Conservation (phyloP, 805 yeast species). For the Wickerhamomyces sydowiorum region DNA sequence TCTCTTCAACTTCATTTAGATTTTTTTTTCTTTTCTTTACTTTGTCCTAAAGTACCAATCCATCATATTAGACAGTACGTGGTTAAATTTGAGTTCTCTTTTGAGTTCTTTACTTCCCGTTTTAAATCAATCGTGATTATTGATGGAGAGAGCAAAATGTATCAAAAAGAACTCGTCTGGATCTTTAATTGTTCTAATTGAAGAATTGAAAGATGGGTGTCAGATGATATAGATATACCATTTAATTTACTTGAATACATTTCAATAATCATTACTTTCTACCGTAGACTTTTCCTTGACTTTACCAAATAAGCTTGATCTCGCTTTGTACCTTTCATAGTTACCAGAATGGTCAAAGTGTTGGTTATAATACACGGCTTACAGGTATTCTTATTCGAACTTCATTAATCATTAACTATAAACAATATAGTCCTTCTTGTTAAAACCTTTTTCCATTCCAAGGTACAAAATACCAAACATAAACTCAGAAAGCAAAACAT, state of each 20-base stretch:
- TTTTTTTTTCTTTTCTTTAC: conserved; percentile 30
- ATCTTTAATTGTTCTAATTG: not conserved
- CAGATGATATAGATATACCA: conserved; percentile 22
- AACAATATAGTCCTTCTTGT: too few species aligned
- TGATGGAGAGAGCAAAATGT: conserved; percentile 17
- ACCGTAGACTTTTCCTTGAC: not conserved
- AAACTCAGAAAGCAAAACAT: too few species aligned
- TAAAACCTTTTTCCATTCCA: too few species aligned
- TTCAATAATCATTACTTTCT: not conserved
- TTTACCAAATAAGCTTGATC: too few species aligned
- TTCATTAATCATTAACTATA: too few species aligned
- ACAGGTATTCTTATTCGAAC: too few species aligned
- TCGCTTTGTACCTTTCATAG: too few species aligned
- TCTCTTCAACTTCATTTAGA: not conserved
- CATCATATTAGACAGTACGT: conserved; percentile 69
- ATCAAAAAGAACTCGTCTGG: conserved; percentile 15
- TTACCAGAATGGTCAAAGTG: too few species aligned
- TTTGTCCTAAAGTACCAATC: conserved; percentile 59
- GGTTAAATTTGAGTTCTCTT: conserved; percentile 11
- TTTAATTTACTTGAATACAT: not conserved
- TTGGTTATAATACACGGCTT: too few species aligned
- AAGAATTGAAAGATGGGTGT: conserved; percentile 23
- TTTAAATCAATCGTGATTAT: conserved; percentile 17
- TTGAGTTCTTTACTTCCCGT: not conserved
- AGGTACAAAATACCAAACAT: too few species aligned